Evolutionary conservation across 1,284 basidiomycete genomes (phyloP), one percentile per base, ranked within the genome.

Genomic region (Austroboletus rostrupii): DNA sequence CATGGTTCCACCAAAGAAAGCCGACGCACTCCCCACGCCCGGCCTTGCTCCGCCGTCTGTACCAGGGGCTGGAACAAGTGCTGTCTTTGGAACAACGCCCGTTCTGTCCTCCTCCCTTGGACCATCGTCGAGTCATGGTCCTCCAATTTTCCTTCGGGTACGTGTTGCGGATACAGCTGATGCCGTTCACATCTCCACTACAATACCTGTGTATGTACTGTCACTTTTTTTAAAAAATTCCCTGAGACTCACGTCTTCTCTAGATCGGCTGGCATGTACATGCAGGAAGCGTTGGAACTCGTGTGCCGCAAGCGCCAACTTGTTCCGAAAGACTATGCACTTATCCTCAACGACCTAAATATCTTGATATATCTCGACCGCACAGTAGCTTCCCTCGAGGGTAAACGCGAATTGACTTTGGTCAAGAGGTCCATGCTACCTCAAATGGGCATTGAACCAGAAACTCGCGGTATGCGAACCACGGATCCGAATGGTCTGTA

Each of bases 211-310:
- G 90, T 94, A 77, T 47, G 88, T 73, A 26, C 41, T 33, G 23
- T 32, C 9, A 3, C 11, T 21, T 42, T 38, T 48, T 20, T 29
- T 23, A 21, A 19, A 21, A 19, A n/a, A 7, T 17, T 26, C 6
- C 23, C 10, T 7, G 4, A n/a, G 37, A 13, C 43, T 55, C 48
- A 52, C 26, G 6, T 17, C 10, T 35, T 20, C 36, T 48, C 44
- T 41, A 94, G 91, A 2, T 87, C 92, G 3, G 81, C 88, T 14
- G 93, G 92, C n/a, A 97, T 92, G 87, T 99, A 97, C 69, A 87
- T 98, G 78, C 90, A 93, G 49, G 95, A 99, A 68, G 90, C 95
- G 1, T 80, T 98, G 35, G 95, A 97, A 58, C 74, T 83, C 20
- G 82, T 95, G 3, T 92, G 90, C 64, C 76, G 80, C 46, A 87